phyloP scores from a whole-genome alignment of 441 rosid genomes.

The Populus tomentosa region DNA sequence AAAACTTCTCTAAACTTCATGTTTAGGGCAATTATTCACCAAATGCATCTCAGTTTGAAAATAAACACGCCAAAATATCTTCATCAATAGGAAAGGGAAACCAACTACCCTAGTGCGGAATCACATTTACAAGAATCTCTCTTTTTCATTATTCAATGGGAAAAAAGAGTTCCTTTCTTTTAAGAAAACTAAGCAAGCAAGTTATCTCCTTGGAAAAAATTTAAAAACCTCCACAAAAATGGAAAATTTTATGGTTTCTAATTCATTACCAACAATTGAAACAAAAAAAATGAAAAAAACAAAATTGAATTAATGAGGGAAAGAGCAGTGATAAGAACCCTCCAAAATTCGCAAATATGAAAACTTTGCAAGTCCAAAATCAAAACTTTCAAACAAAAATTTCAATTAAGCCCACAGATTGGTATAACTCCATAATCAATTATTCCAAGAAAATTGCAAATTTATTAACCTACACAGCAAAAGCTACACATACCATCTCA shows the following conservation, averaged over 20 bases:
- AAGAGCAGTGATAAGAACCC: not conserved
- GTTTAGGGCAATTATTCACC: not conserved
- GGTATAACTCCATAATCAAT: not conserved
- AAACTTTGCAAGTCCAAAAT: not conserved
- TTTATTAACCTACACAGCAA: too few species aligned
- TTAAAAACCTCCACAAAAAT: not conserved
- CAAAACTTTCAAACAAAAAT: not conserved
- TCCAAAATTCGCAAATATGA: not conserved
- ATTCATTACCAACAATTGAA: not conserved
- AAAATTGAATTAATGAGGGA: not conserved
- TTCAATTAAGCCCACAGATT: not conserved
- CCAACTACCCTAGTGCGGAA: not conserved
- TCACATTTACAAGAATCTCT: not conserved
- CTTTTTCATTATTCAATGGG: not conserved
- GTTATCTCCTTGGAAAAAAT: not conserved
- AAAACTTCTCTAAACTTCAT: not conserved
- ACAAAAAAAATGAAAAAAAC: not conserved
- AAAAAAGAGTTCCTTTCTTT: not conserved
- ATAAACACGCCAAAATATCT: not conserved
- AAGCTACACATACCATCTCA: not conserved
- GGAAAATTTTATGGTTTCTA: not conserved
- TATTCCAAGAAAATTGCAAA: conserved; percentile 5
- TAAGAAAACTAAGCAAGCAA: not conserved
- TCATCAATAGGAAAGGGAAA: not conserved
- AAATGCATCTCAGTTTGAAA: not conserved